Conservation (phyloP, 2,329 filamentous ascomycete genomes). For the Fusarium sp. region DNA sequence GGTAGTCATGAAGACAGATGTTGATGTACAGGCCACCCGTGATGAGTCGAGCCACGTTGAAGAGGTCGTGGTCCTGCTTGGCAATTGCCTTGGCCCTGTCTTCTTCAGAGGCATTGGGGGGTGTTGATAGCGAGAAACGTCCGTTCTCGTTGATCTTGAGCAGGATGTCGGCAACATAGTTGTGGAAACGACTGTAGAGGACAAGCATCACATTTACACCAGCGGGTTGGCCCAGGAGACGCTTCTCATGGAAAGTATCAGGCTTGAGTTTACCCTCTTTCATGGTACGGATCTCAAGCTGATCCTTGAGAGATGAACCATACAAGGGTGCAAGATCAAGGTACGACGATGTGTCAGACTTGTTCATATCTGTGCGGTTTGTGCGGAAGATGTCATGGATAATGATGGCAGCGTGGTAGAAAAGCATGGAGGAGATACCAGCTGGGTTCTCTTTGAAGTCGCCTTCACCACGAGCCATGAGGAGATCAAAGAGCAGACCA, state of each 20-base stretch:
- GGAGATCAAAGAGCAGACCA: slow-evolving; percentile 72
- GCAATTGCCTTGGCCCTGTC: slow-evolving; percentile 50
- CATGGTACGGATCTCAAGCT: slow-evolving; percentile 71
- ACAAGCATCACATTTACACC: slow-evolving; percentile 76
- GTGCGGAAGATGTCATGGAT: slow-evolving; percentile 54
- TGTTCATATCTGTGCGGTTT: slow-evolving; percentile 69
- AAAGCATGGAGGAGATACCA: slow-evolving; percentile 79
- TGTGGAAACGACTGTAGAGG: slow-evolving; percentile 77
- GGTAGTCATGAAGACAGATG: slow-evolving; percentile 68
- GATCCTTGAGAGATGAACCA: slow-evolving; percentile 72
- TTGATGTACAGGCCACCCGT: slow-evolving; percentile 66
- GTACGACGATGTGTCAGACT: slow-evolving; percentile 77
- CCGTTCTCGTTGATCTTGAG: slow-evolving; percentile 74
- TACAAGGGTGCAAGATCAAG: slow-evolving; percentile 80
- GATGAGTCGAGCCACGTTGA: slow-evolving; percentile 60
- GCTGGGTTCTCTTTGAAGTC: slow-evolving; percentile 73
- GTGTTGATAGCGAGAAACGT: slow-evolving; percentile 58
- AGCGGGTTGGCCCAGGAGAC: slow-evolving; percentile 73
- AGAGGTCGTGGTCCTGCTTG: slow-evolving; percentile 63
- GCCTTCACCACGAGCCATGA: slow-evolving; percentile 67
- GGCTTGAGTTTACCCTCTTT: slow-evolving; percentile 76
- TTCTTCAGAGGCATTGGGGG: slow-evolving; percentile 26
- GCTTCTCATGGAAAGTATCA: slow-evolving; percentile 74
- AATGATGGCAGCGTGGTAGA: slow-evolving; percentile 76
- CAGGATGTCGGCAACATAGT: slow-evolving; percentile 72